These are phyloP conservation scores for Yarrowia porcina DNA, from an alignment of 805 yeast species.

Conservation along the genomic window DNA sequence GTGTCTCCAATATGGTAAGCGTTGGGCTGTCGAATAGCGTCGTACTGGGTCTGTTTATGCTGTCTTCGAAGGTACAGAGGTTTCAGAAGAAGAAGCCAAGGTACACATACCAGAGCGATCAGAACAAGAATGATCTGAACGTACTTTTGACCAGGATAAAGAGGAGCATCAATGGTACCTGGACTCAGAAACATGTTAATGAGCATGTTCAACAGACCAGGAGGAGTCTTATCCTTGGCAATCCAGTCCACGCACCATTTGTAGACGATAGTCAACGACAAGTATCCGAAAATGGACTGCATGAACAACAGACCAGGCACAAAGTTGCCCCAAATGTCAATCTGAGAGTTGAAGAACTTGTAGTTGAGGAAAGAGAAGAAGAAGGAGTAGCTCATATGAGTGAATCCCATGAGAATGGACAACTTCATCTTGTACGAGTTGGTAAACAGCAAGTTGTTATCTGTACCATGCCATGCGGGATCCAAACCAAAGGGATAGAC, in stretches of 20 bases:
- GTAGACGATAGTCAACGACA: conserved; percentile 79
- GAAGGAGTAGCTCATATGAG: conserved; percentile 89
- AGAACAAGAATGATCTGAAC: conserved; percentile 70
- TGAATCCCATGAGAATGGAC: conserved; percentile 89
- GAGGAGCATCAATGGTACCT: conserved; percentile 74
- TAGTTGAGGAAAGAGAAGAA: conserved; percentile 80
- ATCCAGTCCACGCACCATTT: conserved; percentile 96
- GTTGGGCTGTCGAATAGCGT: conserved; percentile 46
- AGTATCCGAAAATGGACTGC: conserved; percentile 95
- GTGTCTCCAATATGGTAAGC: conserved; percentile 35
- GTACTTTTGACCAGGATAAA: conserved; percentile 74
- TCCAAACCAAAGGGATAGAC: conserved; percentile 85
- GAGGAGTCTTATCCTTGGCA: conserved; percentile 73
- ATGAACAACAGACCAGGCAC: conserved; percentile 89
- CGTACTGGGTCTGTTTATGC: conserved; percentile 48
- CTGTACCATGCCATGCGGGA: conserved; percentile 97
- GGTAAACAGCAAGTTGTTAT: conserved; percentile 80
- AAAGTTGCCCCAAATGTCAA: conserved; percentile 89
- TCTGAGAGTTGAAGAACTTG: conserved; percentile 58
- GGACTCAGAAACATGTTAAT: conserved; percentile 95
- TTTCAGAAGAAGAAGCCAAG: conserved; percentile 83
- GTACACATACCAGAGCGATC: conserved; percentile 83
- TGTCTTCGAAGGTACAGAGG: conserved; percentile 68
- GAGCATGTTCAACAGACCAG: conserved; percentile 90
- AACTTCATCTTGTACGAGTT: conserved; percentile 97